phyloP scores from a whole-genome alignment of 1,284 basidiomycete genomes.

The Heterobasidion irregulare region DNA sequence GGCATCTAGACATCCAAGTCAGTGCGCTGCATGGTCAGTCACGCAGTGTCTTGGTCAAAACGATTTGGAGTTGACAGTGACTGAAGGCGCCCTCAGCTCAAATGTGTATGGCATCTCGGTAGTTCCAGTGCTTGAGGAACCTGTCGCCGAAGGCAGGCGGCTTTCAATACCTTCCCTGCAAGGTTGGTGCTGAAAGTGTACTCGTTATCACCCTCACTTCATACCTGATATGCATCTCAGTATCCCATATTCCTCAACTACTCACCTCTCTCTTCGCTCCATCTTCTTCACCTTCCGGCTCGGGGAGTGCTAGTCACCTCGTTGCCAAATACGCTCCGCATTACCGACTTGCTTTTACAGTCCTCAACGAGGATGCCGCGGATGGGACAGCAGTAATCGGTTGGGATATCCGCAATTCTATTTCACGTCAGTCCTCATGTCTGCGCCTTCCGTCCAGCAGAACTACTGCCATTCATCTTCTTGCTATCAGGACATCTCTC shows the following conservation, averaged over 20 bases:
- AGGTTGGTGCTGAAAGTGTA: not conserved
- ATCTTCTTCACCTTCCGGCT: constrained; percentile 17
- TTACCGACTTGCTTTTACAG: constrained; percentile 74
- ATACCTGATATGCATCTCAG: constrained; percentile 5
- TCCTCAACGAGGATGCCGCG: constrained; percentile 82
- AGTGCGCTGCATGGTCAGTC: constrained; percentile 1
- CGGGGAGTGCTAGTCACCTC: constrained; percentile 38
- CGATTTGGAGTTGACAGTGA: constrained; percentile 1
- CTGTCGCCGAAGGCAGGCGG: constrained; percentile 5
- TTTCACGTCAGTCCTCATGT: constrained; percentile 44
- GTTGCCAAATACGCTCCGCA: constrained; percentile 70
- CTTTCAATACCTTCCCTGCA: constrained; percentile 6
- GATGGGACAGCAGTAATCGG: constrained; percentile 49
- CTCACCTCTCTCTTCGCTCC: constrained; percentile 43
- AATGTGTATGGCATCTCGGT: constrained; percentile 8
- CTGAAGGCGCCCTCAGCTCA: not conserved
- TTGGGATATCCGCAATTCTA: constrained; percentile 68
- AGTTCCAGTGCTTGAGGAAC: not conserved
- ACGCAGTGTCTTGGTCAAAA: not conserved
- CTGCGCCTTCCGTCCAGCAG: constrained; percentile 6
- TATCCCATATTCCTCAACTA: constrained; percentile 33
- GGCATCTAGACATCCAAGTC: constrained; percentile 6
- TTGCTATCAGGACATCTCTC: constrained; percentile 53
- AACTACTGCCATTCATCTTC: constrained; percentile 3
- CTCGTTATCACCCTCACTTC: not conserved